phyloP scores from a whole-genome alignment of 768 basidiomycete species.

The Suillus ampliporus region DNA sequence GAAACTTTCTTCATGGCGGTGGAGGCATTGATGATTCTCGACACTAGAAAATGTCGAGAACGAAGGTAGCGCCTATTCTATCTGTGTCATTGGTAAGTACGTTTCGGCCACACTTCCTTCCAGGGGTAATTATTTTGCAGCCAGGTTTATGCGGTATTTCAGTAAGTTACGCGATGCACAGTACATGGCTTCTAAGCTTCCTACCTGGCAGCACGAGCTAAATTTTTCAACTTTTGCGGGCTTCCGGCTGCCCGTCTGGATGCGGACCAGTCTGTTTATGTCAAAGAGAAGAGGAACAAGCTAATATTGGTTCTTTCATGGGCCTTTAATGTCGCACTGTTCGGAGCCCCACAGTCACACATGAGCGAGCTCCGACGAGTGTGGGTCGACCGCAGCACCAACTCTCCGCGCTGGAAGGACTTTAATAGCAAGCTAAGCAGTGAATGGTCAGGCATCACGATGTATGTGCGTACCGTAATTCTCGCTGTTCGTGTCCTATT shows the following conservation, averaged over 20 bases:
- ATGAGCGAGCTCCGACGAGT: slow-evolving; percentile 18
- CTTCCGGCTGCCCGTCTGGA: slow-evolving; percentile 51
- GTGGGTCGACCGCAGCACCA: slow-evolving; percentile 15
- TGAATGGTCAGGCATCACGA: slow-evolving; percentile 43
- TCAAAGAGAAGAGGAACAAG: slow-evolving; percentile 3
- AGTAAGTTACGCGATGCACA: slow-evolving; percentile 31
- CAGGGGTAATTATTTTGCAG: slow-evolving; percentile 26
- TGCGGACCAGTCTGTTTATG: slow-evolving; percentile 47
- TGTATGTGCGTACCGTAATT: slow-evolving; percentile 45
- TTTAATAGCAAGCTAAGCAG: slow-evolving; percentile 9
- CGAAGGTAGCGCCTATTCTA: not conserved
- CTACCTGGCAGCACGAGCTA: slow-evolving; percentile 27
- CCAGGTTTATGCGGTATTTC: slow-evolving; percentile 50
- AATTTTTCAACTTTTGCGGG: slow-evolving; percentile 54
- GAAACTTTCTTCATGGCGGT: not conserved
- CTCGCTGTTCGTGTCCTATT: not conserved
- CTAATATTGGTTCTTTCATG: slow-evolving; percentile 16
- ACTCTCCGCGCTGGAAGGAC: slow-evolving; percentile 16
- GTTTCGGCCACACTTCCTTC: not conserved
- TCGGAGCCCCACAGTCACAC: slow-evolving; percentile 33
- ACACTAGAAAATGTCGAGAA: slow-evolving; percentile 5
- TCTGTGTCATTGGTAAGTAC: slow-evolving; percentile 10
- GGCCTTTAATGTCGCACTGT: slow-evolving; percentile 28
- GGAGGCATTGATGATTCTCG: not conserved
- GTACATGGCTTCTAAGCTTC: not conserved